Evolutionary conservation across 306 rosid genomes (phyloP).

Genomic region (Cyclanthera cordifolia): DNA sequence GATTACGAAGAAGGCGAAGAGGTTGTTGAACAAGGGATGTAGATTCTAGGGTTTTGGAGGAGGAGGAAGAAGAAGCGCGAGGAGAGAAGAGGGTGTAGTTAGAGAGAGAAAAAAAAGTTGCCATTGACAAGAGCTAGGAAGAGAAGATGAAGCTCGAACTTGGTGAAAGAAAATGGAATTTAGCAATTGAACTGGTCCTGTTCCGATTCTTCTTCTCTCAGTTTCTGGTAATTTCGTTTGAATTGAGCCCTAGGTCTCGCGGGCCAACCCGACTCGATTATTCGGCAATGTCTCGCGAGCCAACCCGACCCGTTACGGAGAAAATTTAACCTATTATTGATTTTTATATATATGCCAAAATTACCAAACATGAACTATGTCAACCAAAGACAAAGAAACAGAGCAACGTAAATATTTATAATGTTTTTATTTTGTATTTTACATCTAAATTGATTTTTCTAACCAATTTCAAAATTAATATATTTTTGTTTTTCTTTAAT

Average conservation of each 20-base stretch:
- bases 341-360: too few relatives aligned
- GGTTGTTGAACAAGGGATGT: slow-evolving; percentile 12
- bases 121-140: slow-evolving; percentile 27
- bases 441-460: too few relatives aligned
- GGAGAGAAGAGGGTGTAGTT: slow-evolving; percentile 27
- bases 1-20: neutral
- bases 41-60: slow-evolving; percentile 28
- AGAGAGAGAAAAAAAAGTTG: slow-evolving; percentile 23
- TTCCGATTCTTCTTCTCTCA: neutral
- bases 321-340: too few relatives aligned
- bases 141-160: neutral
- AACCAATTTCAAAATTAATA: too few relatives aligned
- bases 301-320: neutral
- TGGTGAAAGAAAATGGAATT: neutral
- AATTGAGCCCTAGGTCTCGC: neutral
- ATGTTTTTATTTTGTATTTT: too few relatives aligned
- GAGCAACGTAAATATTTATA: too few relatives aligned
- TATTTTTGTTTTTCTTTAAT: too few relatives aligned
- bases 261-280: neutral
- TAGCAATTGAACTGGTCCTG: neutral
- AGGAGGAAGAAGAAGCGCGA: slow-evolving; percentile 22
- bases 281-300: too few relatives aligned
- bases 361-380: too few relatives aligned
- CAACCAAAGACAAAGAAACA: too few relatives aligned
- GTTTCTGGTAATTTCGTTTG: neutral